Evolutionary conservation across 371 early-diverging fungal genomes (phyloP), one percentile per base, ranked within the genome.

Genomic region (Haplosporangium sp.): DNA sequence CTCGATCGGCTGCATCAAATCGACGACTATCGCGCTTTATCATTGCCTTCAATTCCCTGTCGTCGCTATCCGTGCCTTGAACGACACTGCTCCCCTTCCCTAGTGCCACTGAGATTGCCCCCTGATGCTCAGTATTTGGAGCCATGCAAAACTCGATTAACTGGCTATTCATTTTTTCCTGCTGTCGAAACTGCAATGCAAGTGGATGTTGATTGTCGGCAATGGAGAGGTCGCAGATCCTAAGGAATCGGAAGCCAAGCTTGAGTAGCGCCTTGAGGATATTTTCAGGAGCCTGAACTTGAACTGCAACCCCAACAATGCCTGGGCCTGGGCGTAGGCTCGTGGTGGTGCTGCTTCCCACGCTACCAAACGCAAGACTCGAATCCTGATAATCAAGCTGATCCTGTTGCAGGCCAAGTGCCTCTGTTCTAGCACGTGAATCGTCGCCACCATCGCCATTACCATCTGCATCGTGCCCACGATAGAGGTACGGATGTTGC

Each of bases 71-170:
- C 10, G 12, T 2, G 7, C 37, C n/a, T n/a, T n/a, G n/a, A n/a
- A n/a, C n/a, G n/a, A n/a, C n/a, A n/a, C n/a, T n/a, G n/a, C n/a
- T n/a, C n/a, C n/a, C n/a, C n/a, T n/a, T n/a, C n/a, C n/a, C n/a
- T n/a, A n/a, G n/a, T n/a, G n/a, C n/a, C n/a, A n/a, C n/a, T n/a
- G n/a, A n/a, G n/a, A n/a, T n/a, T n/a, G n/a, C n/a, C n/a, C n/a
- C 58, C 14, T 23, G 29, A 7, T 38, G 29, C 11, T 60, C 74
- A 6, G 58, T 5, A 47, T 62, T 65, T 0, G 73, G 73, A 9
- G 61, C 79, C 80, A 79, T 79, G 21, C 73, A 79, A 46, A 79
- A 79, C 62, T 79, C 69, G 41, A 79, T 73, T 51, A 79, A 16
- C 53, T 62, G 66, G 8, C 73, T 52, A 16, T 79, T 79, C 59